phyloP scores from a whole-genome alignment of 495 filamentous ascomycete genomes.

The Trichoderma reesei region DNA sequence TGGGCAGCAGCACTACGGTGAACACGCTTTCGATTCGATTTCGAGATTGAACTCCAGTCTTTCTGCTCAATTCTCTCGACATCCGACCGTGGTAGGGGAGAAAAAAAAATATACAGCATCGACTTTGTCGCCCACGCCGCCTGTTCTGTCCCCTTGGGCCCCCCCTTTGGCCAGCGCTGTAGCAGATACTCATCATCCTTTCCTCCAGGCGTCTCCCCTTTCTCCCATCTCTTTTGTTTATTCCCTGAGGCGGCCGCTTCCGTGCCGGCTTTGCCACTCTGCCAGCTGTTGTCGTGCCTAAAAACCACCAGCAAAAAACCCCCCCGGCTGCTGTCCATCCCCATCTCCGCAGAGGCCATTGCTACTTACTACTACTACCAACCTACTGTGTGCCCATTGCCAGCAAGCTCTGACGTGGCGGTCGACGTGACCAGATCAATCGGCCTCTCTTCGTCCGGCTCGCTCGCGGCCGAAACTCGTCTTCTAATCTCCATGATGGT shows the following conservation, averaged over 20 bases:
- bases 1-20: conserved; percentile 3
- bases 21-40: background rate
- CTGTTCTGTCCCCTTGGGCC: background rate
- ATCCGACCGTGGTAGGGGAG: background rate
- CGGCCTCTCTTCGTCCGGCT: conserved; percentile 9
- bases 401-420: conserved; percentile 7
- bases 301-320: background rate
- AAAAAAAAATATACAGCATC: background rate
- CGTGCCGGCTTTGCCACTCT: background rate
- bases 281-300: conserved; percentile 2
- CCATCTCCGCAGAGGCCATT: conserved; percentile 4
- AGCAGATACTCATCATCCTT: background rate
- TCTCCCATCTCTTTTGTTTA: background rate
- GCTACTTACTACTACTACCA: no score
- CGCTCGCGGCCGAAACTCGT: conserved; percentile 2
- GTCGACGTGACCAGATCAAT: conserved; percentile 10
- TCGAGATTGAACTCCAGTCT: background rate
- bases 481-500: conserved; percentile 36
- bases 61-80: background rate
- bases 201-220: background rate
- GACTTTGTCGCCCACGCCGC: background rate
- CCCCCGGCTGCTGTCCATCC: background rate
- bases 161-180: background rate
- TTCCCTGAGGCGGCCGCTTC: background rate
- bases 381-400: background rate